phyloP scores from a whole-genome alignment of 331 rosid species.

The Arachis monticola region DNA sequence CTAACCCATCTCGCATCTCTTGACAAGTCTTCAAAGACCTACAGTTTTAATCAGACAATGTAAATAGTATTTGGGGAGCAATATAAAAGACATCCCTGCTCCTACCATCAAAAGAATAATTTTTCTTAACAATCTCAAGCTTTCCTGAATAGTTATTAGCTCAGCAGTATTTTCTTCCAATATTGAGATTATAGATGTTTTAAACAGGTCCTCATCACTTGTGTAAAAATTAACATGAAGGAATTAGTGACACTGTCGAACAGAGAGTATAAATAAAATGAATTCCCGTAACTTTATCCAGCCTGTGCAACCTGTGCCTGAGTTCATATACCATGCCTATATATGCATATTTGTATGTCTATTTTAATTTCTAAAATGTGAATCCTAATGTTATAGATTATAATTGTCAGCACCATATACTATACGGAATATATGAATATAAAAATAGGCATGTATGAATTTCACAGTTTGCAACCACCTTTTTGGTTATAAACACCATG shows the following conservation, averaged over 20 bases:
- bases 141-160: background rate
- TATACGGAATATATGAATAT: too few species aligned
- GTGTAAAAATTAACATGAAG: background rate
- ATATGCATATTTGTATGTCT: too few species aligned
- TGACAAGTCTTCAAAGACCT: background rate
- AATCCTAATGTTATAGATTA: too few species aligned
- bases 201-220: background rate
- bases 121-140: too few species aligned
- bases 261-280: background rate
- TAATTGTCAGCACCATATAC: too few species aligned
- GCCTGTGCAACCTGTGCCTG: background rate
- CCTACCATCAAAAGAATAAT: background rate
- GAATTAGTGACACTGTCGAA: background rate
- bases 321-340: background rate
- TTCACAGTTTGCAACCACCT: too few species aligned
- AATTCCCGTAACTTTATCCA: background rate
- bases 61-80: conserved; percentile 7
- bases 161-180: background rate
- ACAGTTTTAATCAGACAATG: background rate
- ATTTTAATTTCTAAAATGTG: too few species aligned
- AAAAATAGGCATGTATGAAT: too few species aligned
- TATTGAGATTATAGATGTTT: conserved; percentile 13
- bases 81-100: conserved; percentile 1
- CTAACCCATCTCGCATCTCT: background rate
- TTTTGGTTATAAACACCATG: too few species aligned